These are phyloP conservation scores for Trichoderma sp. DNA, from an alignment of 2,329 filamentous ascomycete species.

Conservation along the genomic window DNA sequence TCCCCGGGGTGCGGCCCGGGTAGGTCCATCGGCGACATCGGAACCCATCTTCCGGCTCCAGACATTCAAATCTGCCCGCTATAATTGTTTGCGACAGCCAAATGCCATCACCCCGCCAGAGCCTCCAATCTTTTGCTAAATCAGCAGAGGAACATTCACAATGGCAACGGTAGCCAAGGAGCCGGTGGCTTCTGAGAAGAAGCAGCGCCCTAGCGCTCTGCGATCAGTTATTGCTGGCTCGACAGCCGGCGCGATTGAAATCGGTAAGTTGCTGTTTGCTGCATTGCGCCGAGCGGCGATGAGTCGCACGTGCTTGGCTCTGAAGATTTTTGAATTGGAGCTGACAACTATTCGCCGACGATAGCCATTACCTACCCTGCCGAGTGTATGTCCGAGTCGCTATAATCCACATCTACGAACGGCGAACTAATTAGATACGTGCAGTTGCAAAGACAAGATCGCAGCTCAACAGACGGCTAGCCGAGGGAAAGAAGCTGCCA, in stretches of 20 bases:
- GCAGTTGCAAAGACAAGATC: conserved; percentile 90
- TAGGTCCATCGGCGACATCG: conserved; percentile 24
- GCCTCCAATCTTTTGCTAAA: neutral
- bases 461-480: conserved; percentile 84
- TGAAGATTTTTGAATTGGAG: neutral
- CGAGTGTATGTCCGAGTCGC: conserved; percentile 65
- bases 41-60: conserved; percentile 23
- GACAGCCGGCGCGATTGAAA: conserved; percentile 92
- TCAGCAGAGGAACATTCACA: neutral
- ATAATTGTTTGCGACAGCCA: neutral
- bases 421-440: conserved; percentile 16
- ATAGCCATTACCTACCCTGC: conserved; percentile 86
- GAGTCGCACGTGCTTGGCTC: neutral
- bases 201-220: conserved; percentile 70
- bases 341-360: neutral
- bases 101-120: neutral
- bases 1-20: conserved; percentile 18
- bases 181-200: conserved; percentile 34
- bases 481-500: conserved; percentile 81
- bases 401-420: neutral
- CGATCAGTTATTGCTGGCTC: conserved; percentile 91
- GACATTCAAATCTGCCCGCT: conserved; percentile 10
- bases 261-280: conserved; percentile 58
- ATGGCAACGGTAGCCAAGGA: conserved; percentile 37
- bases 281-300: conserved; percentile 21